Conservation (phyloP, 495 filamentous ascomycete species). For the Lentithecium fluviatile region DNA sequence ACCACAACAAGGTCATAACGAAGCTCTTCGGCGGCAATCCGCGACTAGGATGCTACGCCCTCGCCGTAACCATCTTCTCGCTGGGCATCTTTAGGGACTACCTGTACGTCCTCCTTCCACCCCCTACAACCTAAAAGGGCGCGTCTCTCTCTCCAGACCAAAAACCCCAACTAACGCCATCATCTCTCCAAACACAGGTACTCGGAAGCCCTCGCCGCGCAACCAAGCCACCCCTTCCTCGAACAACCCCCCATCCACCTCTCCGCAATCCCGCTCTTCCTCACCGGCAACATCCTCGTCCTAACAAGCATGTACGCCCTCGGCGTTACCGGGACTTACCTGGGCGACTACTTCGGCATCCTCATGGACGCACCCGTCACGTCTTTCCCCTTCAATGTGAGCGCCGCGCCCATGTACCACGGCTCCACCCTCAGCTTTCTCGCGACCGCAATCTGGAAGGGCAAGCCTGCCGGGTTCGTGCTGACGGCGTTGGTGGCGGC, state of each 20-base stretch:
- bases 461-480: slow-evolving; percentile 82
- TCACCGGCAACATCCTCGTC: slow-evolving; percentile 78
- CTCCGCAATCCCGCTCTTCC: slow-evolving; percentile 67
- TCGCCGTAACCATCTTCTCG: slow-evolving; percentile 84
- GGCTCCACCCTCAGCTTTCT: slow-evolving; percentile 90
- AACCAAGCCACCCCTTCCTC: slow-evolving; percentile 71
- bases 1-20: slow-evolving; percentile 84
- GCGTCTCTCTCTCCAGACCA: too few species aligned
- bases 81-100: slow-evolving; percentile 84
- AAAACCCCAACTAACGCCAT: slow-evolving; percentile 47
- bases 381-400: slow-evolving; percentile 93
- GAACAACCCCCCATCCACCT: slow-evolving; percentile 50
- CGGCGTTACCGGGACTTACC: slow-evolving; percentile 94
- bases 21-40: slow-evolving; percentile 79
- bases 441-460: slow-evolving; percentile 82
- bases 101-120: slow-evolving; percentile 51
- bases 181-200: slow-evolving; percentile 45
- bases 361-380: slow-evolving; percentile 93
- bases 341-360: slow-evolving; percentile 98
- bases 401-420: slow-evolving; percentile 93
- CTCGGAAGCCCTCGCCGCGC: slow-evolving; percentile 70
- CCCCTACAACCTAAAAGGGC: slow-evolving; percentile 35
- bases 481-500: slow-evolving; percentile 73
- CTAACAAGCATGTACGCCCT: slow-evolving; percentile 85
- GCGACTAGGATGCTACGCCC: slow-evolving; percentile 81